These are phyloP conservation scores for Cutaneotrichosporon sp. DNA, from an alignment of 1,284 basidiomycete genomes.

Conservation along the genomic window DNA sequence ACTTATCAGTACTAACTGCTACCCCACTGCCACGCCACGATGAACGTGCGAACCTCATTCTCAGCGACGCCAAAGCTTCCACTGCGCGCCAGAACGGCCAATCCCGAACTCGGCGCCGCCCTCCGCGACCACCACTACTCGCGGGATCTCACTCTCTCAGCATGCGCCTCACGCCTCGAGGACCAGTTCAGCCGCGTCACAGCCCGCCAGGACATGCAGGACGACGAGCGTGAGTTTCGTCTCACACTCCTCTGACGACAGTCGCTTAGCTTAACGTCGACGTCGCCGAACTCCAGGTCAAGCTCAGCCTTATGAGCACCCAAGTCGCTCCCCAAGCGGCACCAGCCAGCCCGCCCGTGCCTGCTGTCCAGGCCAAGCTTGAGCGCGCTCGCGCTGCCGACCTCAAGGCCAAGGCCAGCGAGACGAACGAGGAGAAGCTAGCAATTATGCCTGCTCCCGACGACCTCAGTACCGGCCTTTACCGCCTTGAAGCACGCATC, in stretches of 20 bases:
- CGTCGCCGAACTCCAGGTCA: not conserved
- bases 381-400: not conserved
- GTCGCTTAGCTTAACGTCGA: not conserved
- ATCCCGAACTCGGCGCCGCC: no score
- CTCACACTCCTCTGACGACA: not conserved
- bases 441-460: no score
- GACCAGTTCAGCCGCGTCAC: not conserved
- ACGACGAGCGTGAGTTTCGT: not conserved
- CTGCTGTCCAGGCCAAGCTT: not conserved
- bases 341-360: not conserved
- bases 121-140: no score
- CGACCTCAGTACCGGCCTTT: not conserved
- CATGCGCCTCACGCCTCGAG: not conserved
- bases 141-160: not conserved
- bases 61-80: not conserved
- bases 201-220: not conserved
- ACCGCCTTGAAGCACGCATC: conserved; percentile 5
- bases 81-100: no score
- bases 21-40: no score
- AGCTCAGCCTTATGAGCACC: not conserved
- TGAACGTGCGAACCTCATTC: not conserved
- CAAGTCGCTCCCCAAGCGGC: not conserved
- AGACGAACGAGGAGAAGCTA: no score
- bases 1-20: no score
- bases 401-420: no score